These are phyloP conservation scores for Jatropha podagrica DNA, from an alignment of 441 rosid species.

Conservation along the genomic window DNA sequence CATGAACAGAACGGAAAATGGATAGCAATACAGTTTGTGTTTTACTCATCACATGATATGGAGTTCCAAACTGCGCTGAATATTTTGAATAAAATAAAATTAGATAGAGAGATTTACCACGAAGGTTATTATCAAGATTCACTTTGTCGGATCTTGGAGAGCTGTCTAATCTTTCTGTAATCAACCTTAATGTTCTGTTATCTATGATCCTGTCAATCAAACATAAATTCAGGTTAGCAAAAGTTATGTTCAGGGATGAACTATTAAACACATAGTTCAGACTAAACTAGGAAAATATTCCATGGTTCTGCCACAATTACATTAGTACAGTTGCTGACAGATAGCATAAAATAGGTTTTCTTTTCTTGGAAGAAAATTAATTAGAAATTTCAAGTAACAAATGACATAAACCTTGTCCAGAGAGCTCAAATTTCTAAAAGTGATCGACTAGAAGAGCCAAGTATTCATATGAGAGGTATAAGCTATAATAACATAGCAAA, in stretches of 20 bases:
- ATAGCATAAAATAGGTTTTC: neutral
- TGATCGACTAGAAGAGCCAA: conserved; percentile 1
- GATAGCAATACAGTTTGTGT: neutral
- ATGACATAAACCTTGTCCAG: neutral
- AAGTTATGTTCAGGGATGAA: conserved; percentile 7
- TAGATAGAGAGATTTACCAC: conserved; percentile 47
- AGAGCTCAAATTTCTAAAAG: conserved; percentile 15
- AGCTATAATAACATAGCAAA: conserved; percentile 2
- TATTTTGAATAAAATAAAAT: neutral
- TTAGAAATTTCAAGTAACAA: conserved; percentile 18
- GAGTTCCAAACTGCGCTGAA: conserved; percentile 12
- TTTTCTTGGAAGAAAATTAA: conserved; percentile 5
- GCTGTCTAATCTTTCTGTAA: conserved; percentile 63
- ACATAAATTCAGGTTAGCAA: conserved; percentile 17
- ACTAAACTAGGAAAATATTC: neutral
- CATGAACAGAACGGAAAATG: neutral
- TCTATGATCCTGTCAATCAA: conserved; percentile 72
- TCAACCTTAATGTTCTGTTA: conserved; percentile 79
- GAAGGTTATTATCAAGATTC: conserved; percentile 52
- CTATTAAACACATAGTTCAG: neutral
- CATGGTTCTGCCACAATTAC: neutral
- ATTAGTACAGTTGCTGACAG: conserved; percentile 1
- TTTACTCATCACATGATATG: neutral
- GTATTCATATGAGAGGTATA: neutral
- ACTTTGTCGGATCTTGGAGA: conserved; percentile 65